Percentiles rank a stretch among this genome's conserved stretches.
These are phyloP conservation scores for Fusarium falciforme DNA, from an alignment of 2,329 filamentous ascomycete species.

Conservation along the genomic window DNA sequence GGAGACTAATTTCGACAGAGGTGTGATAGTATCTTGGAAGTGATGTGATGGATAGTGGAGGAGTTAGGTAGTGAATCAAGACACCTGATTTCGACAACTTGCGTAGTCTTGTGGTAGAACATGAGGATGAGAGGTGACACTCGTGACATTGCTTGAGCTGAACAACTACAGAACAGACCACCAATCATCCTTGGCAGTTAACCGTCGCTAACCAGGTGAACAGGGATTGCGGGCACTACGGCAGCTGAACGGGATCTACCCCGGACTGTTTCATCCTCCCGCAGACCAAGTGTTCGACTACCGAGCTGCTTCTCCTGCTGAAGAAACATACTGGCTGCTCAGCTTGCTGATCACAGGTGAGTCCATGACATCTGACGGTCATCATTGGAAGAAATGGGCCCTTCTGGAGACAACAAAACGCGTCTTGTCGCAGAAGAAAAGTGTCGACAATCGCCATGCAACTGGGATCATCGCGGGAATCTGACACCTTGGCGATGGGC, in stretches of 20 bases:
- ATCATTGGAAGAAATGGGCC: neutral
- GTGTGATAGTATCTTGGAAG: neutral
- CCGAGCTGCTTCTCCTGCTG: neutral
- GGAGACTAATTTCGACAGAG: neutral
- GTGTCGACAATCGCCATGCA: neutral
- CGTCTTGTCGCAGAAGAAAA: slow-evolving; percentile 6
- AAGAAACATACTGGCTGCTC: neutral
- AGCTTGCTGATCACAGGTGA: neutral
- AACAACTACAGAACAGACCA: neutral
- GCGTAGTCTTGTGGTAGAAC: neutral
- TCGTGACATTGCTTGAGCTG: neutral
- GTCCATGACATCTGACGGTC: accelerated
- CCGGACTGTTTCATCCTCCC: slow-evolving; percentile 7
- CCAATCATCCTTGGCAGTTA: neutral
- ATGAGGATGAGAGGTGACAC: neutral
- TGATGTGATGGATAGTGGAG: neutral
- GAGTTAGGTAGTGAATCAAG: neutral
- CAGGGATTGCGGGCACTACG: slow-evolving; percentile 7
- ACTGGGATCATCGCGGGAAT: slow-evolving; percentile 13
- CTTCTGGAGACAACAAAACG: neutral
- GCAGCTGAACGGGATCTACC: slow-evolving; percentile 6
- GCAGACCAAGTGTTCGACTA: neutral
- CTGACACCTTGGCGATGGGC: slow-evolving; percentile 24
- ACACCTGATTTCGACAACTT: neutral
- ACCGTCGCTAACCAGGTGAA: neutral